These are phyloP conservation scores for Podila verticillata DNA, from an alignment of 192 early-diverging fungal species.

Conservation along the genomic window DNA sequence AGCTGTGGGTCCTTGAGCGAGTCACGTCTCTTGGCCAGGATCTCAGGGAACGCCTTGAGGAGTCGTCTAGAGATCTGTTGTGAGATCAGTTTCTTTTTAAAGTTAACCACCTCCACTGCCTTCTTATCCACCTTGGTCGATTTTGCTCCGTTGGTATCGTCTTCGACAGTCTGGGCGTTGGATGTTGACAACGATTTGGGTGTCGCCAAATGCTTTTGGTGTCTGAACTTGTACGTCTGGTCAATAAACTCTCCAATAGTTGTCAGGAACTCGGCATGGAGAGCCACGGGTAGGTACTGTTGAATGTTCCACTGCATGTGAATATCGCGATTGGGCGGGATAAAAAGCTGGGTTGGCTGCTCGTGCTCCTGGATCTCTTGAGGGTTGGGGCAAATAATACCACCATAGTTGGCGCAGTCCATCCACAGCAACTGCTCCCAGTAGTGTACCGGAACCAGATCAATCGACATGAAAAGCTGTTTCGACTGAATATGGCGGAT, in stretches of 20 bases:
- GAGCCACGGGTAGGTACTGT: constrained; percentile 82
- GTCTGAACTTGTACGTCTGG: constrained; percentile 63
- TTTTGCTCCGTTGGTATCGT: background rate
- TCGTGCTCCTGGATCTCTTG: constrained; percentile 44
- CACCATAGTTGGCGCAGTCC: constrained; percentile 90
- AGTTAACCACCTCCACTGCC: constrained; percentile 41
- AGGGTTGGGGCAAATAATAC: constrained; percentile 56
- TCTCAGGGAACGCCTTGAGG: constrained; percentile 67
- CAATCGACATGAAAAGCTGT: constrained; percentile 79
- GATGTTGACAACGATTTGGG: background rate
- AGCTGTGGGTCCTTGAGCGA: constrained; percentile 54
- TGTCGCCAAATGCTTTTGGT: constrained; percentile 31
- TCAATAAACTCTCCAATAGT: constrained; percentile 79
- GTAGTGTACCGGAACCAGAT: constrained; percentile 72
- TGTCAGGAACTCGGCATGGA: constrained; percentile 76
- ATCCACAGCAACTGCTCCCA: constrained; percentile 93
- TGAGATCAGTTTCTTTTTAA: constrained; percentile 62
- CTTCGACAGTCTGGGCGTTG: constrained; percentile 12
- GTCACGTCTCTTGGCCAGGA: constrained; percentile 54
- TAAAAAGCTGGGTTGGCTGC: constrained; percentile 16
- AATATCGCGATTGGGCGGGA: constrained; percentile 34
- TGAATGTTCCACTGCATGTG: constrained; percentile 92
- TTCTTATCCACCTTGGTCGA: constrained; percentile 31
- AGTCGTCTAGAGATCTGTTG: constrained; percentile 72
- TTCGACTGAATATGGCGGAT: constrained; percentile 73